Evolutionary conservation across 768 basidiomycete genomes (phyloP).

Genomic region (Termitomyces sp.): DNA sequence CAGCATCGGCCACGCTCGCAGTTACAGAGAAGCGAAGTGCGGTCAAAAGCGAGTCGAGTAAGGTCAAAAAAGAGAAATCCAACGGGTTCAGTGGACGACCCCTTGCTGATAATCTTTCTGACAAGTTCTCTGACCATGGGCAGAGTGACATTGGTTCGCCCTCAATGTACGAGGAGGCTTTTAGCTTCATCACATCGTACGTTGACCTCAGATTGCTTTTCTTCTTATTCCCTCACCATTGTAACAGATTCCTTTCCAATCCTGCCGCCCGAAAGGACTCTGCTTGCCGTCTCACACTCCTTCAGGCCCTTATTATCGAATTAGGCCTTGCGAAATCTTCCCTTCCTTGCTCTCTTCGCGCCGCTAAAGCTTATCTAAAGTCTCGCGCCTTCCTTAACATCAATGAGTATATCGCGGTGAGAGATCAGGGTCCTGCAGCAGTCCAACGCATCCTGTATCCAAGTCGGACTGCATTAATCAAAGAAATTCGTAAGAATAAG

Average conservation of each 20-base stretch:
- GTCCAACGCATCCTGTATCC: conserved; percentile 60
- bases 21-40: not conserved
- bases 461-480: conserved; percentile 55
- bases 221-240: not conserved
- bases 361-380: conserved; percentile 67
- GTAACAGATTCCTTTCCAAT: conserved; percentile 45
- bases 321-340: conserved; percentile 53
- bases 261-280: conserved; percentile 37
- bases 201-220: conserved; percentile 23
- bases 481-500: conserved; percentile 44
- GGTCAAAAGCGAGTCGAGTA: not conserved
- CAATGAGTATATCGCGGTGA: conserved; percentile 64
- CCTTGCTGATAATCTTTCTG: conserved; percentile 49
- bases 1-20: not conserved
- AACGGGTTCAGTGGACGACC: conserved; percentile 31
- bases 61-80: conserved; percentile 2
- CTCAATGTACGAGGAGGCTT: conserved; percentile 53
- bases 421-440: conserved; percentile 57
- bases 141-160: conserved; percentile 23
- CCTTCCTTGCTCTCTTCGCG: conserved; percentile 55
- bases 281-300: conserved; percentile 49
- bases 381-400: conserved; percentile 66
- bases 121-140: conserved; percentile 32
- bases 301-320: conserved; percentile 75
- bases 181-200: conserved; percentile 56